Base-by-base conservation (phyloP, 495 filamentous ascomycete genomes). In the Xylona heveae region DNA sequence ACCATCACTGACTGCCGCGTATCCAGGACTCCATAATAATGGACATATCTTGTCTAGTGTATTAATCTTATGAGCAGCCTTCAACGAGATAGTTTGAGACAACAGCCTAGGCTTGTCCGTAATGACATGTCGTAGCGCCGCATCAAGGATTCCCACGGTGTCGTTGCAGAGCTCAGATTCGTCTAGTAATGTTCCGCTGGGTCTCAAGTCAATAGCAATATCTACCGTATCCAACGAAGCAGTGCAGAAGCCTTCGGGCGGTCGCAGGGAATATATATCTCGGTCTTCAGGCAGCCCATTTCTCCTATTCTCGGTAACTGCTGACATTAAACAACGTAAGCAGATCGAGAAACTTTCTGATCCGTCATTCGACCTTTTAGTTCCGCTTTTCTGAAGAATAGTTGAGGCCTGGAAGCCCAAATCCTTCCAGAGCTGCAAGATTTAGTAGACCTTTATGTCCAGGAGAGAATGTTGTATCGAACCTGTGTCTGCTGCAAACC, bases 1-100 rank as follows among this genome's bases (percentile, higher is more conserved):
- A n/a, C n/a, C n/a, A n/a, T n/a, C n/a, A n/a, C n/a, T n/a, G n/a
- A n/a, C n/a, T n/a, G n/a, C n/a, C n/a, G n/a, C n/a, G 18, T 37
- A 37, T 6, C 28, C 35, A 2, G 35, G 35, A n/a, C 35, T 31
- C 35, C 35, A 37, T 13, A 37, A 24, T 12, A 28, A 19, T 4
- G 35, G 35, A 7, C 10, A 8, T 5, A 37, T 33, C 10, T 28
- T 28, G 16, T 26, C 30, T 15, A 37, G 19, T 1, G n/a, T n/a
- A n/a, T 22, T 33, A 12, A 24, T 8, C 16, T 24, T n/a, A 15
- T 19, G 31, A n/a, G 31, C 5, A 3, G 17, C 5, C 16, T n/a
- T 22, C 9, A n/a, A 10, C 4, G 20, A 23, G 4, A 33, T 14
- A 15, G 19, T 22, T 5, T 19, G 31, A 19, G 31, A 13, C 13